Conservation (phyloP, 2,329 filamentous ascomycete genomes). For the Botryotinia globosa region DNA sequence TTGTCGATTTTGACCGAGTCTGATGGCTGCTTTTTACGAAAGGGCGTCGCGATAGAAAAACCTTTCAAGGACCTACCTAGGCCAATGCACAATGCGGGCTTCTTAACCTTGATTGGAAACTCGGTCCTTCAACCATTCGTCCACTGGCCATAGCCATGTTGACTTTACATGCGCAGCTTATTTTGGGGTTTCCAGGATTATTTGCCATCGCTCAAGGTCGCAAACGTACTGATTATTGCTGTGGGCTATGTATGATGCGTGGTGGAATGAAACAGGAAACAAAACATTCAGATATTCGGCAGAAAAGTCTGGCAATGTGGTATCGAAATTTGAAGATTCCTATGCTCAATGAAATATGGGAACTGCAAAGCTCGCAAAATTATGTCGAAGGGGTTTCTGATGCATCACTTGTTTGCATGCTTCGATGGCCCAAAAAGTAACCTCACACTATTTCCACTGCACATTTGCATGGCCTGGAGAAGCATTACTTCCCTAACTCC, state of each 20-base stretch:
- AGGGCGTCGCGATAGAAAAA: background rate
- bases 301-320: background rate
- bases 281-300: background rate
- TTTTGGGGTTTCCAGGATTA: background rate
- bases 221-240: background rate
- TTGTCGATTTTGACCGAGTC: background rate
- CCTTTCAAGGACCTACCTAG: background rate
- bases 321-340: conserved; percentile 15
- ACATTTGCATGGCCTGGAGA: background rate
- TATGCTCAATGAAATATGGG: conserved; percentile 3
- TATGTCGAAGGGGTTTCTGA: conserved; percentile 4
- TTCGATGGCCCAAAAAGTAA: background rate
- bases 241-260: background rate
- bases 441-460: conserved; percentile 2
- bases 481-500: background rate
- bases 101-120: background rate
- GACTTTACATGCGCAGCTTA: background rate
- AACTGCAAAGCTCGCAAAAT: conserved; percentile 11
- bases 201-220: background rate
- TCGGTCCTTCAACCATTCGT: background rate
- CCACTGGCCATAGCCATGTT: background rate
- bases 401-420: conserved; percentile 15
- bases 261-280: background rate
- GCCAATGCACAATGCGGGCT: too few species aligned
- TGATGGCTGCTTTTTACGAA: background rate